phyloP scores from a whole-genome alignment of 2,329 filamentous ascomycete genomes.

The Phialophora verrucosa region DNA sequence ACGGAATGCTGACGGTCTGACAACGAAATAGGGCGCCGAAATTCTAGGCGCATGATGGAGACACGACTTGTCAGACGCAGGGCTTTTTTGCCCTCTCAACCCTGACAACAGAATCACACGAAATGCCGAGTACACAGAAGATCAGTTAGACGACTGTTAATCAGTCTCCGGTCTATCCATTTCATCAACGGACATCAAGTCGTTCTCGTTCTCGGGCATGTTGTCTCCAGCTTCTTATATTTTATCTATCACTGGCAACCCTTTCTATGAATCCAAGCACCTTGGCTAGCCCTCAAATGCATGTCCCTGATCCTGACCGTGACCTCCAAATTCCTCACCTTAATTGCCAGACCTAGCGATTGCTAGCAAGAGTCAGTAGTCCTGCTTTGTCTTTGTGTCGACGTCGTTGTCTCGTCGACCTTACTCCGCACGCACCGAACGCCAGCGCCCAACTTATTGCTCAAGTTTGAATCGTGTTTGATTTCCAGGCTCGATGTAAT shows the following conservation, averaged over 20 bases:
- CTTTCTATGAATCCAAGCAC: constrained; percentile 9
- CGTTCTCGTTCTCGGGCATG: not conserved
- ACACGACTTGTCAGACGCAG: not conserved
- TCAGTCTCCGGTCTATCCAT: not conserved
- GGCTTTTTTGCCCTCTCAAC: not conserved
- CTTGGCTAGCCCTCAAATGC: not conserved
- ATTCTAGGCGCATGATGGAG: too few species aligned
- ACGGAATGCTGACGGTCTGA: not conserved
- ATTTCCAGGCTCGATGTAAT: constrained; percentile 37
- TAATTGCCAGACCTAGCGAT: not conserved
- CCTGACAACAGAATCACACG: not conserved
- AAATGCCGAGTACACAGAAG: not conserved
- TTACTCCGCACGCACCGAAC: constrained; percentile 41
- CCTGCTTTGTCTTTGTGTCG: not conserved
- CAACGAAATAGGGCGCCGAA: not conserved
- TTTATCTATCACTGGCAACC: constrained; percentile 4
- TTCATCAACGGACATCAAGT: not conserved
- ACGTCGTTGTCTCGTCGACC: not conserved
- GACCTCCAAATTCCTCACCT: not conserved
- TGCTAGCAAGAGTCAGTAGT: constrained; percentile 22
- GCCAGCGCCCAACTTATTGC: constrained; percentile 26
- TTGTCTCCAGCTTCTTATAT: not conserved
- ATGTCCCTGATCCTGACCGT: not conserved
- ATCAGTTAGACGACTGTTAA: not conserved
- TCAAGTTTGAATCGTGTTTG: constrained; percentile 33